Base-by-base conservation (phyloP, 2,329 filamentous ascomycete species). In the Ophiostoma ips region DNA sequence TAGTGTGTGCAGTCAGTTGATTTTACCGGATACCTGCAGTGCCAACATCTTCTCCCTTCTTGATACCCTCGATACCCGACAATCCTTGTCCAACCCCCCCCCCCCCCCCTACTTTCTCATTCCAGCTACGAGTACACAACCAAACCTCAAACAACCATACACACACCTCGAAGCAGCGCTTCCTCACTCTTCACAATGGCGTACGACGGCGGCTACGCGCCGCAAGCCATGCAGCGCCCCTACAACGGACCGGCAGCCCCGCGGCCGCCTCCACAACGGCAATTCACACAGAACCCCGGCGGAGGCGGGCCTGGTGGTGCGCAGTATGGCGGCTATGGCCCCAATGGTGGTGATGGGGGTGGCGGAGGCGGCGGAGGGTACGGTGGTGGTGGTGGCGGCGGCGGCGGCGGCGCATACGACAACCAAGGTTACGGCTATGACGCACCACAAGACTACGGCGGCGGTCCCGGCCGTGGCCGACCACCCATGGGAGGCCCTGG, bases 171-270 rank as follows among this genome's bases (percentile, higher is more conserved):
- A 28, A 28, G 24, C 24, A 28, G 24, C 24, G 24, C 24, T 28
- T 46, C 36, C n/a, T n/a, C n/a, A n/a, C n/a, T n/a, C n/a, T n/a
- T n/a, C 46, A 55, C 55, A 15, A 77, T 77, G 74, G 70, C 73
- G 43, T 76, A 75, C 58, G 69, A 74, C 54, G 68, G 65, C 53
- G 68, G 65, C 53, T 74, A 71, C 53, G 65, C 65, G 51, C 64
- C 52, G 21, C 44, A 58, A 28, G 24, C 24, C 24, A 28, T 28
- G 36, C 60, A 66, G 48, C 69, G 70, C 51, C 67, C 68, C n/a
- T 74, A 75, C 58, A 67, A 65, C 53, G 71, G 70, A 35, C 67
- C 65, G 31, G 69, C 66, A 48, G 65, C 66, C 41, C 68, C 67
- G 50, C 63, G 68, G 49, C 63, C 66, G 45, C 60, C 63, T 8